Evolutionary conservation across 2,329 filamentous ascomycete species (phyloP), one percentile per base, ranked within the genome.

Genomic region (Aspergillus fijiensis): DNA sequence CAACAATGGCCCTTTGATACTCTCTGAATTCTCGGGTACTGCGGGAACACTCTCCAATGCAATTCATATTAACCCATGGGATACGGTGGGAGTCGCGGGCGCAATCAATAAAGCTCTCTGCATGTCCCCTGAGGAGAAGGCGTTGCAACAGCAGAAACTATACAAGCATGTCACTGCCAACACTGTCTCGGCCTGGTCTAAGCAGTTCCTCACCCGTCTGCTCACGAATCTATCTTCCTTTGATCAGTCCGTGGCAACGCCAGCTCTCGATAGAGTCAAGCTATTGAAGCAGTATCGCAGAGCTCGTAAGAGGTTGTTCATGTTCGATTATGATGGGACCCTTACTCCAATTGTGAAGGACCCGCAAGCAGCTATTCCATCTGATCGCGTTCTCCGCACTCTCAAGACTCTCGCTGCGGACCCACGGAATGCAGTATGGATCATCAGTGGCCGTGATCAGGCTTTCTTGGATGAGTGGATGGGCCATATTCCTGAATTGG

Each of bases 261-360:
- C 94, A 0, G 83, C 89, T 1, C 85, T 98, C 21, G 92, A 98
- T 72, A 87, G 88, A 39, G 82, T 87, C 3, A 82, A 86, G 63
- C 77, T 97, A 65, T 80, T 96, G 42, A 80, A 83, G 57, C 88
- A 88, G 61, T 98, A 97, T 76, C 86, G 87, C 61, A 80, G 84
- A 45, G 87, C 92, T 3, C 85, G 85, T 63, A 91, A 90, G 77
- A 87, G 95, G 11, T 82, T 99, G 3, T 96, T 98, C 81, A 94
- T 99, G 91, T 97, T 98, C 73, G 95, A 99, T 78, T 99, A 99
- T 71, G 95, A 99, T 74, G 95, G 95, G 51, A 99, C 95, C 0
- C 84, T 99, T 57, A 98, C 95, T 3, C 91, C 93, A 0, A 98
- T 99, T 69, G 95, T 98, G 58, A 89, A 90, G 67, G 92, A 98